A percentile compares a stretch with the other conserved stretches of the same genome.
These are phyloP conservation scores for Flaveria robusta DNA, from an alignment of 129 eudicot genomes.

Conservation along the genomic window DNA sequence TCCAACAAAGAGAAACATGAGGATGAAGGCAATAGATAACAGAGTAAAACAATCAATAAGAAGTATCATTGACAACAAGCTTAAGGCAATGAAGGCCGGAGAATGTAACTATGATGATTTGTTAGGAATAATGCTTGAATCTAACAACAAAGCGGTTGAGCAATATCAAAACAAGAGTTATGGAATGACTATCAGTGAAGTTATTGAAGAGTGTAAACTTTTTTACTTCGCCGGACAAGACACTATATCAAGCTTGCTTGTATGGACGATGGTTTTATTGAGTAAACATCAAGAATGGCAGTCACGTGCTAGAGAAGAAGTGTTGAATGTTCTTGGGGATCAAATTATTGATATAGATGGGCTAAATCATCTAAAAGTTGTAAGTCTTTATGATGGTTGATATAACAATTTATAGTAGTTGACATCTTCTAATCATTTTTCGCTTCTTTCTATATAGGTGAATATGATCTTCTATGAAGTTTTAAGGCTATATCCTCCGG, in stretches of 20 bases:
- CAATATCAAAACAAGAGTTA: constrained; percentile 27
- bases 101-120: constrained; percentile 30
- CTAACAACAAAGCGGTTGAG: constrained; percentile 29
- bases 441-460: constrained; percentile 23
- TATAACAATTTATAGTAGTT: neutral
- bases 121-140: constrained; percentile 36
- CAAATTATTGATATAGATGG: constrained; percentile 22
- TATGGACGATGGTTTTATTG: constrained; percentile 44
- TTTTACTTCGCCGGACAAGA: constrained; percentile 49
- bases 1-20: constrained; percentile 44
- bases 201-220: constrained; percentile 44
- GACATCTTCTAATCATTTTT: neutral
- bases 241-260: constrained; percentile 39
- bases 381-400: constrained; percentile 19
- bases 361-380: constrained; percentile 34
- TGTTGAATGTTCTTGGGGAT: constrained; percentile 27
- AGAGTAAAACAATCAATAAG: constrained; percentile 21
- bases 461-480: constrained; percentile 47
- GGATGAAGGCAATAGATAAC: constrained; percentile 38
- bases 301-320: constrained; percentile 46
- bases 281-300: constrained; percentile 46
- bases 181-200: constrained; percentile 35
- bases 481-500: constrained; percentile 46
- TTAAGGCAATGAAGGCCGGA: constrained; percentile 29
- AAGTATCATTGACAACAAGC: constrained; percentile 31